Percentiles rank a stretch among this genome's conserved stretches.
These are phyloP conservation scores for Hymenoscyphus linearis DNA, from an alignment of 2,329 filamentous ascomycete genomes.

Conservation along the genomic window DNA sequence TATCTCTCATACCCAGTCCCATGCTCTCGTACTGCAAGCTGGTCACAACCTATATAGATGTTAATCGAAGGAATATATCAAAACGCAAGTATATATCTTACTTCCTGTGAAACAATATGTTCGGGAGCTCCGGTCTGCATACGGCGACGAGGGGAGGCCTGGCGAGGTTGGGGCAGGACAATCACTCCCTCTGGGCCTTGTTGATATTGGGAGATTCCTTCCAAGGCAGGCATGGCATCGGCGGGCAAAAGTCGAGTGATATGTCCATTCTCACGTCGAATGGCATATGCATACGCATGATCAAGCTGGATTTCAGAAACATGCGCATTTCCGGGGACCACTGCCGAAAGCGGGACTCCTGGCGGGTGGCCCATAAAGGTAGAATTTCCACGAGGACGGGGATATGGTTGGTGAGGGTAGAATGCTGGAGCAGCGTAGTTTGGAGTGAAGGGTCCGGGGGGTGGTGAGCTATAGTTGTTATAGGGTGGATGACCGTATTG, in stretches of 20 bases:
- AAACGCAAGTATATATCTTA: constrained; percentile 9
- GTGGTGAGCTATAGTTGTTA: neutral
- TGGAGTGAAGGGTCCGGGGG: constrained; percentile 15
- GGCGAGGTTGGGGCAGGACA: constrained; percentile 24
- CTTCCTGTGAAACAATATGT: constrained; percentile 17
- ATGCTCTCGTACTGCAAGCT: constrained; percentile 3
- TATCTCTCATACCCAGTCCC: neutral
- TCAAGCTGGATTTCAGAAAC: constrained; percentile 22
- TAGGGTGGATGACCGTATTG: neutral
- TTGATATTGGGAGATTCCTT: constrained; percentile 36
- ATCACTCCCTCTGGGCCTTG: constrained; percentile 30
- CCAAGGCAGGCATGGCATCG: constrained; percentile 41
- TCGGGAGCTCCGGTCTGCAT: constrained; percentile 5
- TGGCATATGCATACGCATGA: constrained; percentile 44
- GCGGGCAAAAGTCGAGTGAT: constrained; percentile 51
- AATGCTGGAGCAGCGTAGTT: constrained; percentile 12
- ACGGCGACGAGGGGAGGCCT: constrained; percentile 15
- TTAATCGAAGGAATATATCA: constrained; percentile 1
- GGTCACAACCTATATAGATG: constrained; percentile 14
- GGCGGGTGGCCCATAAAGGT: neutral
- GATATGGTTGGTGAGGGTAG: neutral
- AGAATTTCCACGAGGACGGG: neutral
- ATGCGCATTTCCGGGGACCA: constrained; percentile 22
- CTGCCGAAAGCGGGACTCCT: constrained; percentile 16
- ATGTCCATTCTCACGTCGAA: constrained; percentile 47